phyloP scores from a whole-genome alignment of 1,139 yeast species.

The Citeromyces hawaiiensis region DNA sequence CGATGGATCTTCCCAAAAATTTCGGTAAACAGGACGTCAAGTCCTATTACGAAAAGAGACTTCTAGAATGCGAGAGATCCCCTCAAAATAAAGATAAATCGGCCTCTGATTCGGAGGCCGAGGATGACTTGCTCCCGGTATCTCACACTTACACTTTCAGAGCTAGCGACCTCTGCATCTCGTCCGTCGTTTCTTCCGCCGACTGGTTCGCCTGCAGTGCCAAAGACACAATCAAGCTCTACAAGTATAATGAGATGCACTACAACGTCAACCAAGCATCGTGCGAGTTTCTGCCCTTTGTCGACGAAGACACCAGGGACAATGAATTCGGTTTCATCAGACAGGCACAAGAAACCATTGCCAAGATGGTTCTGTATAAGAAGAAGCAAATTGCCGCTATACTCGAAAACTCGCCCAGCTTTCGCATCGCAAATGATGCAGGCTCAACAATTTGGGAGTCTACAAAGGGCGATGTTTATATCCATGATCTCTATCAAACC shows the following conservation, averaged over 20 bases:
- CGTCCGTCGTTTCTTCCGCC: constrained; percentile 4
- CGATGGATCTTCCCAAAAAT: constrained; percentile 2
- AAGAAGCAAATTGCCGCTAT: constrained; percentile 2
- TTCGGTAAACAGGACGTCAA: neutral
- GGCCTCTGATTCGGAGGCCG: constrained; percentile 2
- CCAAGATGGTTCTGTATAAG: constrained; percentile 1
- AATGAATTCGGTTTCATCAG: constrained; percentile 5
- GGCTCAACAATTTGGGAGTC: constrained; percentile 8
- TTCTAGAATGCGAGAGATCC: constrained; percentile 3
- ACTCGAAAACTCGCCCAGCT: constrained; percentile 4
- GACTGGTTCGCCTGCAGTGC: constrained; percentile 4
- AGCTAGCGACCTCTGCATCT: constrained; percentile 4
- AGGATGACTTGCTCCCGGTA: constrained; percentile 8
- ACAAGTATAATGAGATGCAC: constrained; percentile 4
- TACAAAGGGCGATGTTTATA: constrained; percentile 10
- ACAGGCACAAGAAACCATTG: constrained; percentile 3
- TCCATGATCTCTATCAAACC: constrained; percentile 13
- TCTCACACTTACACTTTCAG: constrained; percentile 8
- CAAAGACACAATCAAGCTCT: constrained; percentile 4
- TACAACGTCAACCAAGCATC: constrained; percentile 1
- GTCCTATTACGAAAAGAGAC: constrained; percentile 1
- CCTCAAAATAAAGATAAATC: neutral
- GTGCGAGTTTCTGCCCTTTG: neutral
- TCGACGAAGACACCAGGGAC: constrained; percentile 4
- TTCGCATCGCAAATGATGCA: constrained; percentile 7